These are phyloP conservation scores for Malania oleifera DNA, from an alignment of 164 flowering plant genomes.

Conservation along the genomic window DNA sequence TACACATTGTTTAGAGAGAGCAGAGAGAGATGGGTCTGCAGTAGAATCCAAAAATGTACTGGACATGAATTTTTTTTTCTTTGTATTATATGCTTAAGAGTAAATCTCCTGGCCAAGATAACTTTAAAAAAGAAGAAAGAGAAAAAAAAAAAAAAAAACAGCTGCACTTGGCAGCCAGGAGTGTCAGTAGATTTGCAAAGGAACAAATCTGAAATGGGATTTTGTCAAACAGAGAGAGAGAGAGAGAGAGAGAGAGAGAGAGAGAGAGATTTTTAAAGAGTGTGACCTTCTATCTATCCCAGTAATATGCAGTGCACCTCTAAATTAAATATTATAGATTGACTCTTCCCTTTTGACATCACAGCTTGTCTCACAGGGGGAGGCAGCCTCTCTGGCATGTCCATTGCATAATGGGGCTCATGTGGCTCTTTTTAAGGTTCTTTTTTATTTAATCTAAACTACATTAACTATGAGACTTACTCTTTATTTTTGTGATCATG, in stretches of 20 bases:
- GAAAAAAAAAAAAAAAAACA: background rate
- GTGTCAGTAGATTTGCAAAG: background rate
- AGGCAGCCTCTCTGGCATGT: constrained; percentile 32
- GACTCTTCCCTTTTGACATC: constrained; percentile 12
- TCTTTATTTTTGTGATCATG: too few relatives aligned
- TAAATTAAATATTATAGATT: background rate
- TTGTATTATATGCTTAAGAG: background rate
- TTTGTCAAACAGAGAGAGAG: background rate
- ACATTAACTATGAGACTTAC: too few relatives aligned
- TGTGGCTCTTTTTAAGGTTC: constrained; percentile 6
- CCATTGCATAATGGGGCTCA: constrained; percentile 7
- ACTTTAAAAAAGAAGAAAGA: background rate
- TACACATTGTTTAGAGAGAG: too few relatives aligned
- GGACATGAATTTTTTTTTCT: too few relatives aligned
- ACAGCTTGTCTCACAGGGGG: constrained; percentile 27
- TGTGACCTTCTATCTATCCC: too few relatives aligned
- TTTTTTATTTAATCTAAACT: background rate
- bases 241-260: too few relatives aligned
- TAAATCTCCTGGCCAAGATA: constrained; percentile 6
- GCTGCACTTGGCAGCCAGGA: background rate
- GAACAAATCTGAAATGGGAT: background rate
- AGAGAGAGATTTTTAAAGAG: too few relatives aligned
- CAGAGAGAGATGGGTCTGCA: too few relatives aligned
- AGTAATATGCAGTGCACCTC: background rate
- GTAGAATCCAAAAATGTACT: too few relatives aligned